Evolutionary conservation across 371 early-diverging fungal species (phyloP).

Genomic region (Zopfochytrium polystomum): DNA sequence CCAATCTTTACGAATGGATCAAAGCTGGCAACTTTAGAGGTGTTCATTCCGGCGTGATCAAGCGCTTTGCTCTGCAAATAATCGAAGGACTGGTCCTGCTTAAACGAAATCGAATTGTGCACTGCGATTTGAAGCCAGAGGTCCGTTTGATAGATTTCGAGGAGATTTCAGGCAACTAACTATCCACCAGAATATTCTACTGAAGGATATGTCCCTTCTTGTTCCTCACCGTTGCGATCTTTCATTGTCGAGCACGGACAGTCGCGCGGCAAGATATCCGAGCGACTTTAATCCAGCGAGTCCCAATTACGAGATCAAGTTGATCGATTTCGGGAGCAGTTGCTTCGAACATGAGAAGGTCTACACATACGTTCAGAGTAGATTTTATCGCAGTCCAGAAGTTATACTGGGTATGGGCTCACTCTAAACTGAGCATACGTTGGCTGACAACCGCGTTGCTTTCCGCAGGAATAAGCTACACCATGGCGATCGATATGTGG

Average conservation of each 20-base stretch:
- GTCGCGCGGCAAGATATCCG: constrained; percentile 22
- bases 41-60: constrained; percentile 76
- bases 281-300: constrained; percentile 35
- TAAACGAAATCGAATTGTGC: constrained; percentile 75
- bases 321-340: constrained; percentile 98
- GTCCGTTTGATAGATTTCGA: too few relatives aligned
- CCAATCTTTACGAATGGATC: constrained; percentile 96
- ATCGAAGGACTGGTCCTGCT: constrained; percentile 78
- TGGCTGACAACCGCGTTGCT: not conserved
- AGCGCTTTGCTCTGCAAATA: constrained; percentile 81
- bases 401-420: constrained; percentile 64
- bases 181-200: constrained; percentile 22
- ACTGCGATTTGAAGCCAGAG: constrained; percentile 98
- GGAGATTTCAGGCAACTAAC: too few relatives aligned
- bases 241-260: constrained; percentile 13
- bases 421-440: constrained; percentile 43
- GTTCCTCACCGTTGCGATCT: constrained; percentile 30
- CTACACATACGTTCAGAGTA: constrained; percentile 96
- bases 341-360: constrained; percentile 84
- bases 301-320: constrained; percentile 72
- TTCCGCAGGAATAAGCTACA: constrained; percentile 57
- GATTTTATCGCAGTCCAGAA: constrained; percentile 97
- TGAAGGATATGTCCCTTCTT: constrained; percentile 23
- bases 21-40: constrained; percentile 93
- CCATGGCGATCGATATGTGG: constrained; percentile 98